Evolutionary conservation across 208 protist genomes (phyloP).

Genomic region (Spongospora subterranea): DNA sequence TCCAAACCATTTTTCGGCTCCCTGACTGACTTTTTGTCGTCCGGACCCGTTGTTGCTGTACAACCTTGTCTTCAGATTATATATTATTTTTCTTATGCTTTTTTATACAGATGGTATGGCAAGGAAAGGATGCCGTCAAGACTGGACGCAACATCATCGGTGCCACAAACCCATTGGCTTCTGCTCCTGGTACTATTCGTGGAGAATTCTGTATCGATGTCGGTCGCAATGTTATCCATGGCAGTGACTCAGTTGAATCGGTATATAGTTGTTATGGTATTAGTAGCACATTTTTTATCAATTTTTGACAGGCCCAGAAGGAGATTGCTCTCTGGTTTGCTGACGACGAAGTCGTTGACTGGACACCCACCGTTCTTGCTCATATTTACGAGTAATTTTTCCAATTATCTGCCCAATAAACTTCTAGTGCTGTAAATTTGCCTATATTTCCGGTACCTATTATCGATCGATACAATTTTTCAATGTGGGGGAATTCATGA

Average conservation of each 20-base stretch:
- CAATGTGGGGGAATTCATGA: too few species aligned
- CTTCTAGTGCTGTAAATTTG: too few species aligned
- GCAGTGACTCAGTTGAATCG: conserved; percentile 63
- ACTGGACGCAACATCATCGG: conserved; percentile 67
- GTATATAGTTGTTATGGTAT: neutral
- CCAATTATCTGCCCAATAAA: too few species aligned
- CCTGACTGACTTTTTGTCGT: conserved; percentile 64
- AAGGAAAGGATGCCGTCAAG: conserved; percentile 67
- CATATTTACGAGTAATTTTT: conserved; percentile 27
- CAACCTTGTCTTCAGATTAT: neutral
- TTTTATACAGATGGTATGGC: conserved; percentile 66
- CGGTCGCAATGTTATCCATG: conserved; percentile 68
- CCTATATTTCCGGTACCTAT: too few species aligned
- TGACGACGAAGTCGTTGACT: conserved; percentile 61
- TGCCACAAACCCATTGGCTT: conserved; percentile 70
- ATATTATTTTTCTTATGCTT: conserved; percentile 22
- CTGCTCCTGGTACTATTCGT: conserved; percentile 66
- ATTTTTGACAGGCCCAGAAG: conserved; percentile 59
- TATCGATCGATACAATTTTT: too few species aligned
- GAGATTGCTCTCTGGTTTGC: conserved; percentile 68
- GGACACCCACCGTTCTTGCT: conserved; percentile 39
- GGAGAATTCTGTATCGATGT: conserved; percentile 70
- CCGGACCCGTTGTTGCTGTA: conserved; percentile 62
- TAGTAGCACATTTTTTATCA: neutral
- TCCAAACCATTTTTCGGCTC: conserved; percentile 67